These are phyloP conservation scores for Pterocarpus macrocarpus DNA, from an alignment of 306 rosid species.

Conservation along the genomic window DNA sequence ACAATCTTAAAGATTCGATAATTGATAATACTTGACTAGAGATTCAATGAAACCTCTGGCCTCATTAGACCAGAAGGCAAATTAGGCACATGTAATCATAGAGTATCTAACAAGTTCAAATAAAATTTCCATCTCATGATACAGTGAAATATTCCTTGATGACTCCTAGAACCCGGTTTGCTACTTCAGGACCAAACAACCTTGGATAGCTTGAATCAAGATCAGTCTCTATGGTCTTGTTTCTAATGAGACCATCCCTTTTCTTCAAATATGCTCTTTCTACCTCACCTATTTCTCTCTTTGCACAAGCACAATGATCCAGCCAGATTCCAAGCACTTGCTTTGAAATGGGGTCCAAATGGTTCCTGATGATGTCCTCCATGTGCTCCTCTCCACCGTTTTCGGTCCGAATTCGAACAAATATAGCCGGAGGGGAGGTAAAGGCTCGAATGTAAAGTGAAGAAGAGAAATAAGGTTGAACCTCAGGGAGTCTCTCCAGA, in stretches of 20 bases:
- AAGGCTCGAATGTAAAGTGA: conserved; percentile 73
- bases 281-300: conserved; percentile 66
- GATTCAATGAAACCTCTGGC: too few relatives aligned
- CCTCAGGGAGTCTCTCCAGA: conserved; percentile 71
- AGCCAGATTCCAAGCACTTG: conserved; percentile 77
- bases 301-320: conserved; percentile 74
- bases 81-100: not conserved
- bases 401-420: conserved; percentile 56
- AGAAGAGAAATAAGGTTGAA: conserved; percentile 65
- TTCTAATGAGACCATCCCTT: conserved; percentile 73
- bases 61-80: not conserved
- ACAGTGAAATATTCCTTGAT: conserved; percentile 52
- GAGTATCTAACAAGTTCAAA: too few relatives aligned
- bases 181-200: conserved; percentile 75
- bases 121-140: too few relatives aligned
- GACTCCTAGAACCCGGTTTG: conserved; percentile 61
- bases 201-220: conserved; percentile 76
- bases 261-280: conserved; percentile 65
- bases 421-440: conserved; percentile 67
- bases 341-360: conserved; percentile 66
- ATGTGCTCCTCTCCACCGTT: conserved; percentile 55
- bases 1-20: too few relatives aligned
- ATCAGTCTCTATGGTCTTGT: conserved; percentile 77
- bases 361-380: conserved; percentile 70
- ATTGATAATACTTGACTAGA: too few relatives aligned